A percentile compares a stretch with the other conserved stretches of the same genome.
Evolutionary conservation across 2,329 filamentous ascomycete genomes (phyloP).

Genomic region (Peltaster fructicola): DNA sequence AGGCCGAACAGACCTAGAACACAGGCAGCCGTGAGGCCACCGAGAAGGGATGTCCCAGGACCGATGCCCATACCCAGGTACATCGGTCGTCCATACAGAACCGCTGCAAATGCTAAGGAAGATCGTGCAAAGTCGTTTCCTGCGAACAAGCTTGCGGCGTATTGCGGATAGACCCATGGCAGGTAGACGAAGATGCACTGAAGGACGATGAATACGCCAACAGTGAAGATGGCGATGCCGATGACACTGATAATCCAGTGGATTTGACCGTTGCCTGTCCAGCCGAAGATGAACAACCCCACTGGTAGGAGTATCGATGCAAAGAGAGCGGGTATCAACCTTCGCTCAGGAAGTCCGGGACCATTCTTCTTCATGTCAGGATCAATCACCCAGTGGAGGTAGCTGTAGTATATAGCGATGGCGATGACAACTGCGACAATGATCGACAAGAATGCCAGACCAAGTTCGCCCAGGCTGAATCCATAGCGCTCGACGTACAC

Average conservation of each 20-base stretch:
- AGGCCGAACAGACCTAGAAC: constrained; percentile 33
- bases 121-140: constrained; percentile 41
- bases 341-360: constrained; percentile 13
- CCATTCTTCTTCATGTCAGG: constrained; percentile 11
- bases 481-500: constrained; percentile 42
- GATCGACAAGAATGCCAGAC: constrained; percentile 44
- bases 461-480: constrained; percentile 40
- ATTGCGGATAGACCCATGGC: constrained; percentile 21
- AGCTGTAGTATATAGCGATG: constrained; percentile 17
- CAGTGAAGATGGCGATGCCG: constrained; percentile 23
- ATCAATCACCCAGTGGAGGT: constrained; percentile 10
- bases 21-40: constrained; percentile 23
- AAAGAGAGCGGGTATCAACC: constrained; percentile 16
- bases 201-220: constrained; percentile 22
- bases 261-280: constrained; percentile 11
- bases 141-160: constrained; percentile 40
- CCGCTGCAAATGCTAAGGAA: constrained; percentile 39
- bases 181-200: constrained; percentile 26
- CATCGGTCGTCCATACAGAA: constrained; percentile 42
- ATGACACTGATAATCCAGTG: constrained; percentile 24
- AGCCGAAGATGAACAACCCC: constrained; percentile 19
- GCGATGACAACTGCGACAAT: constrained; percentile 39
- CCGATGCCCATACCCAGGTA: constrained; percentile 42
- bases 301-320: constrained; percentile 13
- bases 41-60: constrained; percentile 38